A percentile compares a stretch with the other conserved stretches of the same genome.
Evolutionary conservation across 169 alveolate species (phyloP).

Genomic region (Plasmodium coatneyi): DNA sequence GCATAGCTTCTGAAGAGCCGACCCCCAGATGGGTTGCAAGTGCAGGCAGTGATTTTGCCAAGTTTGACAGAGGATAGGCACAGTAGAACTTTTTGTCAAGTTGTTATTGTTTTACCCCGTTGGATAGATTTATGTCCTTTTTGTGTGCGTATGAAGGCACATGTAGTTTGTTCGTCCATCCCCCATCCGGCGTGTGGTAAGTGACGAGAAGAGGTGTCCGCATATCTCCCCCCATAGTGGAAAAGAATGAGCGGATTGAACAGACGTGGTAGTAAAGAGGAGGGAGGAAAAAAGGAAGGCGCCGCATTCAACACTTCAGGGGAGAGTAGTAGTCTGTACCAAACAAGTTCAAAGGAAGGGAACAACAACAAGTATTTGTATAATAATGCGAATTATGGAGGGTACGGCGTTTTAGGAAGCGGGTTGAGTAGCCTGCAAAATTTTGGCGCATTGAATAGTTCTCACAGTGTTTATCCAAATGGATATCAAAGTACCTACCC

Average conservation of each 20-base stretch:
- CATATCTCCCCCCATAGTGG: not conserved
- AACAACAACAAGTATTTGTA: conserved; percentile 16
- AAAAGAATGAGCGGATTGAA: conserved; percentile 40
- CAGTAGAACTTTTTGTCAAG: not conserved
- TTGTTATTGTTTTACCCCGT: not conserved
- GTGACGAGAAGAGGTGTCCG: not conserved
- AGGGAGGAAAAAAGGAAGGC: conserved; percentile 12
- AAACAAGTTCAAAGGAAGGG: conserved; percentile 21
- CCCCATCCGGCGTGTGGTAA: not conserved
- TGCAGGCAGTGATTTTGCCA: not conserved
- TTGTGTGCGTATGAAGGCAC: not conserved
- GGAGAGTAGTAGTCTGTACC: not conserved
- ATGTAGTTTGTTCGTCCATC: not conserved
- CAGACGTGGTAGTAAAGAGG: conserved; percentile 8
- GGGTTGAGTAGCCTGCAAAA: not conserved
- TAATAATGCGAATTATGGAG: conserved; percentile 13
- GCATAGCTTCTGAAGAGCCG: not conserved
- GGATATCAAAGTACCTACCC: not conserved
- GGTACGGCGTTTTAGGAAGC: not conserved
- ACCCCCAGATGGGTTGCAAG: not conserved
- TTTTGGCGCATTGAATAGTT: not conserved
- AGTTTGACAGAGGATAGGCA: not conserved
- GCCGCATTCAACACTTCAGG: not conserved
- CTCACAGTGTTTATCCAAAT: not conserved
- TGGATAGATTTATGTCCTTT: not conserved